Evolutionary conservation across 2,329 filamentous ascomycete genomes (phyloP).

Genomic region (Aspergillus sp.): DNA sequence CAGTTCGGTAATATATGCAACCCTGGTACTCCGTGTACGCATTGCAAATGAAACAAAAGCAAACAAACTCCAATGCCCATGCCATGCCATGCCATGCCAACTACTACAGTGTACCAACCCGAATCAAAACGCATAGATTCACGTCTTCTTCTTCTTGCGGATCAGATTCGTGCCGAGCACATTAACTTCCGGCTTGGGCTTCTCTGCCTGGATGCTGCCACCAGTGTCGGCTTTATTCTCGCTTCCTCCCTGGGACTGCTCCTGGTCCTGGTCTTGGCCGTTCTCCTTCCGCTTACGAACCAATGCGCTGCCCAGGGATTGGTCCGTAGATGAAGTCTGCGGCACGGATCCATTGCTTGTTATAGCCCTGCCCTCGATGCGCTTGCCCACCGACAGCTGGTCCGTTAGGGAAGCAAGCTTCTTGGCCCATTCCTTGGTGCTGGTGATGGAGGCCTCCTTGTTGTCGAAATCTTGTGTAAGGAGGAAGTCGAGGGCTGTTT

Average conservation of each 20-base stretch:
- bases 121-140: neutral
- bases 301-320: slow-evolving; percentile 22
- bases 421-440: slow-evolving; percentile 35
- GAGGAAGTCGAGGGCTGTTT: slow-evolving; percentile 31
- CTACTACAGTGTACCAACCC: neutral
- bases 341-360: slow-evolving; percentile 7
- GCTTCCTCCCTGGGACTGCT: slow-evolving; percentile 7
- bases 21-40: neutral
- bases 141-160: slow-evolving; percentile 36
- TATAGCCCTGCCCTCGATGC: slow-evolving; percentile 23
- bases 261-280: neutral
- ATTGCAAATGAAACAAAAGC: too few relatives aligned
- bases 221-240: slow-evolving; percentile 6
- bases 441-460: slow-evolving; percentile 28
- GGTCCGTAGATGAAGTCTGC: slow-evolving; percentile 11
- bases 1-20: neutral
- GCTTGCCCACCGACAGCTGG: slow-evolving; percentile 28
- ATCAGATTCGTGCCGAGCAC: slow-evolving; percentile 31
- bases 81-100: neutral
- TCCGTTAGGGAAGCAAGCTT: slow-evolving; percentile 34
- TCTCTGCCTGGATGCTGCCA: slow-evolving; percentile 3
- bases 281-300: slow-evolving; percentile 33
- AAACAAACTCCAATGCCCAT: neutral
- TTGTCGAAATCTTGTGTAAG: slow-evolving; percentile 38
- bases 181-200: slow-evolving; percentile 22